Percentiles rank a stretch among this genome's conserved stretches.
Conservation (phyloP, 768 basidiomycete genomes). For the Mycena belliarum region DNA sequence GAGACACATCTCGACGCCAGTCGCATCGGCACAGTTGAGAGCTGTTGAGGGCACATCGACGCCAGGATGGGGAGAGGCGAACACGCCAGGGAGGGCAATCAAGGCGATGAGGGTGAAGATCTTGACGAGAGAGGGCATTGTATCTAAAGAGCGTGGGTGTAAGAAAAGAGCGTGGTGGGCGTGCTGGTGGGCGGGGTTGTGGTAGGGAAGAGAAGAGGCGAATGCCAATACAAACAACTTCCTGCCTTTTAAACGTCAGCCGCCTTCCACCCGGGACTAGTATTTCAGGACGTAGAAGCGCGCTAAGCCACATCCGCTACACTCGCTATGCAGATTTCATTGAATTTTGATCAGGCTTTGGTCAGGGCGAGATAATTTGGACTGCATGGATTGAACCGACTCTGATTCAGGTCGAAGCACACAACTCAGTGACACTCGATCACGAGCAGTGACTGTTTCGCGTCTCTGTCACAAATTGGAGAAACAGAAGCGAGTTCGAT, state of each 20-base stretch:
- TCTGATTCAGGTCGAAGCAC: too few species aligned
- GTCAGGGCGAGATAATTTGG: too few species aligned
- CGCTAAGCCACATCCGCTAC: too few species aligned
- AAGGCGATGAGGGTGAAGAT: slow-evolving; percentile 17
- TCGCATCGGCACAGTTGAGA: neutral
- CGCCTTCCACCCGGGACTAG: neutral
- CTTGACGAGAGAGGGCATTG: slow-evolving; percentile 14
- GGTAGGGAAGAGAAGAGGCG: slow-evolving; percentile 7
- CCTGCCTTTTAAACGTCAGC: neutral
- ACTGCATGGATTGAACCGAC: too few species aligned
- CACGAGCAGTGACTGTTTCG: too few species aligned
- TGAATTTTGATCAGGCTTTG: too few species aligned
- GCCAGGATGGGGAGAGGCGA: slow-evolving; percentile 8
- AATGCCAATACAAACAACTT: neutral
- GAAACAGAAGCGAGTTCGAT: too few species aligned
- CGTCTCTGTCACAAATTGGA: too few species aligned
- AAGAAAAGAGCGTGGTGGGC: slow-evolving; percentile 16
- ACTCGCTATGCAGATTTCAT: too few species aligned
- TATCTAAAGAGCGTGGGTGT: slow-evolving; percentile 12
- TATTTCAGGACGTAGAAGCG: too few species aligned
- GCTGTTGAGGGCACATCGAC: neutral
- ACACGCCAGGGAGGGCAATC: slow-evolving; percentile 8
- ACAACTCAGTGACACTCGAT: too few species aligned
- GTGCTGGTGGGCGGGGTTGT: slow-evolving; percentile 14
- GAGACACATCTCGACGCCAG: neutral